Percentiles rank a stretch among this genome's conserved stretches.
phyloP scores from a whole-genome alignment of 2,329 filamentous ascomycete genomes.

The Beauveria caledonica region DNA sequence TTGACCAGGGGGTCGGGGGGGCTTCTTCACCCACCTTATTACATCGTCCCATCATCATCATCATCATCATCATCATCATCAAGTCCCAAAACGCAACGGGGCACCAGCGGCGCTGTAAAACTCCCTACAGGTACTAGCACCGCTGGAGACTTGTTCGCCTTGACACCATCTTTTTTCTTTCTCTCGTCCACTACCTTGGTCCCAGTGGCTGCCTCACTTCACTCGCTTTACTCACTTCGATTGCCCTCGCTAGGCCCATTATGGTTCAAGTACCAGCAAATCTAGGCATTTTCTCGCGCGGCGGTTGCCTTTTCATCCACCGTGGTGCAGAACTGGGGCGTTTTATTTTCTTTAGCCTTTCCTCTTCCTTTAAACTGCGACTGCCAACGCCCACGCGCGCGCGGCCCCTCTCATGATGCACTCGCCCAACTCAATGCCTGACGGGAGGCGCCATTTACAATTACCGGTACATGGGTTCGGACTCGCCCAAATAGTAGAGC shows the following conservation, averaged over 20 bases:
- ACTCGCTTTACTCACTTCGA: background rate
- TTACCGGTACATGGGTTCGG: background rate
- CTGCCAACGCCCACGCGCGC: background rate
- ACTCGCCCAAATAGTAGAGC: background rate
- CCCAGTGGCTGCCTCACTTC: background rate
- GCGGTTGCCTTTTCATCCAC: conserved; percentile 2
- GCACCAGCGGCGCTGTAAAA: background rate
- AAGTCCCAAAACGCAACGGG: background rate
- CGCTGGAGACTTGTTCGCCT: background rate
- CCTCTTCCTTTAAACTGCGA: background rate
- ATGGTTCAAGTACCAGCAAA: too few relatives aligned
- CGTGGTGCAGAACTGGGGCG: background rate
- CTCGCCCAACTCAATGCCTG: background rate
- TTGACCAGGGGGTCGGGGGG: background rate
- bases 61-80: too few relatives aligned
- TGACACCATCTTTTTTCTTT: background rate
- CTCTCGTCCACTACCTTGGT: too few relatives aligned
- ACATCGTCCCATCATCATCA: background rate
- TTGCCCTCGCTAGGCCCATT: background rate
- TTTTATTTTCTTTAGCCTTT: background rate
- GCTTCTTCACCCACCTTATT: background rate
- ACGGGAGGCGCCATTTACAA: background rate
- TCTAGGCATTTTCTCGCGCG: background rate
- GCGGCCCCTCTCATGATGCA: too few relatives aligned
- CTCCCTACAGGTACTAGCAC: conserved; percentile 7